Evolutionary conservation across 169 alveolate species (phyloP), one percentile per base, ranked within the genome.

Genomic region (Perkinsus olseni): DNA sequence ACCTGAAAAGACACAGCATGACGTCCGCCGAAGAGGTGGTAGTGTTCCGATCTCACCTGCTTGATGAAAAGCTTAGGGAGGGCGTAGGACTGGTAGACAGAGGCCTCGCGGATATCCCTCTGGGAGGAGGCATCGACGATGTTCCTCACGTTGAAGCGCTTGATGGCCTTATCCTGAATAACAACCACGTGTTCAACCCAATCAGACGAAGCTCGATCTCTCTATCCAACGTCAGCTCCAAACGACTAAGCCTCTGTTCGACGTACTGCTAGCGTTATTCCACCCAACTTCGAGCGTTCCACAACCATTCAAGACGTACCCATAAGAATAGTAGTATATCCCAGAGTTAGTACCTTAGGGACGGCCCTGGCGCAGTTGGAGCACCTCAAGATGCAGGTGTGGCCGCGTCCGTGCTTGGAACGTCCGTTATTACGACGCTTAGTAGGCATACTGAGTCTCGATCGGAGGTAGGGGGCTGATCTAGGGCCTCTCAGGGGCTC

Each of bases 351-450:
- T 40, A 91, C 92, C 95, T 99, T 98, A 31, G 99, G 99, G 74
- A 98, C 99, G 94, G 99, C 97, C 93, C 99, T 97, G 94, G 99
- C 99, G 97, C 99, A 99, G 98, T 99, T 99, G 95, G 99, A 97
- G 98, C 99, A 99, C 92, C 99, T 96, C 93, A 99, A 96, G 92
- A 99, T 98, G 95, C 98, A 97, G 74, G 98, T 98, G 97, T 99
- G 99, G 93, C 99, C 99, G 93, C 99, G 97, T 94, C 99, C 99
- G 97, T 99, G 99, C 97, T 99, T 98, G 95, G 99, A 97, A 95
- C 99, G 98, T 94, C 99, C 99, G 95, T 97, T 98, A 98, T 99
- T 99, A 94, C 99, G 98, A 94, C 99, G 98, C 97, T 99, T 99
- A 96, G 98, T 97, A 94, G 99, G 99, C 99, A 99, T 98, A 24